These are phyloP conservation scores for Apiotrichum montevideense DNA, from an alignment of 1,284 basidiomycete species.

Conservation along the genomic window DNA sequence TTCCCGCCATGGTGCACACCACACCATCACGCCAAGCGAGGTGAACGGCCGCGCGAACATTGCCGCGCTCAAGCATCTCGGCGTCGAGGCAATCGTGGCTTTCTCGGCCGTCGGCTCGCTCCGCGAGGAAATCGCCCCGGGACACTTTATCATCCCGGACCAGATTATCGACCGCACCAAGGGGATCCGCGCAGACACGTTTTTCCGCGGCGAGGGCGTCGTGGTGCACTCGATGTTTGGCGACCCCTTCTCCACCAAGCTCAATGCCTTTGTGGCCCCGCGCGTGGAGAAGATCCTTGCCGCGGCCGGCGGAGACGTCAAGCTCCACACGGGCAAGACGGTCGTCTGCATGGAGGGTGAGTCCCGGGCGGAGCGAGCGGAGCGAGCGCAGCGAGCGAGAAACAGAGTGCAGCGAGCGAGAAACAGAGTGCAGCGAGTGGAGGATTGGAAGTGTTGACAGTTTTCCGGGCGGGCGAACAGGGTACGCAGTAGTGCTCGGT, in stretches of 20 bases:
- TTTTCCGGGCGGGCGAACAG: too few species aligned
- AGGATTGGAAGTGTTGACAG: too few species aligned
- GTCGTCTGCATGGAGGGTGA: slow-evolving; percentile 97
- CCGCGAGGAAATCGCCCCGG: slow-evolving; percentile 86
- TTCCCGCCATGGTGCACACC: slow-evolving; percentile 76
- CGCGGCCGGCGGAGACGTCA: slow-evolving; percentile 49
- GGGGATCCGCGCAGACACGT: slow-evolving; percentile 74
- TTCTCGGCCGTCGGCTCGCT: slow-evolving; percentile 97
- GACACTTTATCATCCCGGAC: slow-evolving; percentile 79
- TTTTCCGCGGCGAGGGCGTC: slow-evolving; percentile 73
- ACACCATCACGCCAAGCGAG: slow-evolving; percentile 64
- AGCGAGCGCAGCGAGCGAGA: too few species aligned
- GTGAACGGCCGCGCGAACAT: slow-evolving; percentile 89
- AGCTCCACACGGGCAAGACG: slow-evolving; percentile 71
- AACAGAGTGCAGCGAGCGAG: too few species aligned
- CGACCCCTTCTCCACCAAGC: slow-evolving; percentile 70
- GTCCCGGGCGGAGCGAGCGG: slow-evolving; percentile 47
- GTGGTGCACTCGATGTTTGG: slow-evolving; percentile 94
- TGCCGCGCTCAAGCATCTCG: slow-evolving; percentile 86
- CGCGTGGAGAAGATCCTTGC: slow-evolving; percentile 60
- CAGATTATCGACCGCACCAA: slow-evolving; percentile 98
- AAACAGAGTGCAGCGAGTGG: too few species aligned
- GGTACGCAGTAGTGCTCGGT: too few species aligned
- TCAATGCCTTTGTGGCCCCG: slow-evolving; percentile 64
- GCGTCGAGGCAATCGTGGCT: slow-evolving; percentile 80